Conservation (phyloP, 2,329 filamentous ascomycete genomes). For the Ascochyta clinopodiicola region DNA sequence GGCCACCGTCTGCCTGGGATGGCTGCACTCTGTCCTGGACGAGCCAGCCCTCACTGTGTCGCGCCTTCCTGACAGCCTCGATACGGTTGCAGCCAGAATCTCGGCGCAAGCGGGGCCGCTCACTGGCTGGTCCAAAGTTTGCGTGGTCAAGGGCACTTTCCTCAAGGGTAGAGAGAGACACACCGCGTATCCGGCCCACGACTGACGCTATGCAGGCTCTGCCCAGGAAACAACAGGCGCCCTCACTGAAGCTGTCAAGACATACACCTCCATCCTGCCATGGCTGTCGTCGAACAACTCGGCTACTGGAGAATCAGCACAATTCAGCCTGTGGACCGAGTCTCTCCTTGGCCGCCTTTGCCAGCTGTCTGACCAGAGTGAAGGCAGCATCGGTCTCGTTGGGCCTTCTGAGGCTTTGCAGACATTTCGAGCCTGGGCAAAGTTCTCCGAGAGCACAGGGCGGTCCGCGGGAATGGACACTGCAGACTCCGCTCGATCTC, state of each 20-base stretch:
- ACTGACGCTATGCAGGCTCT: conserved; percentile 47
- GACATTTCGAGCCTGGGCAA: conserved; percentile 68
- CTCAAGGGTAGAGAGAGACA: conserved; percentile 67
- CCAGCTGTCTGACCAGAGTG: conserved; percentile 68
- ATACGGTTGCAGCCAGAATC: conserved; percentile 32
- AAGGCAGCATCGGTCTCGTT: conserved; percentile 46
- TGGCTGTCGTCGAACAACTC: conserved; percentile 65
- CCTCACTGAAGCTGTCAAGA: conserved; percentile 65
- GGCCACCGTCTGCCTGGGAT: conserved; percentile 81
- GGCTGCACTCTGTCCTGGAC: conserved; percentile 80
- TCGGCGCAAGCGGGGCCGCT: conserved; percentile 49
- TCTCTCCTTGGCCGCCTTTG: conserved; percentile 77
- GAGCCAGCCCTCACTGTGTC: conserved; percentile 69
- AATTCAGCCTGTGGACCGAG: conserved; percentile 80
- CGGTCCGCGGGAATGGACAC: conserved; percentile 27
- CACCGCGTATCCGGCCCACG: conserved; percentile 24
- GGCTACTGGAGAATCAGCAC: conserved; percentile 55
- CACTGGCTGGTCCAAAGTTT: conserved; percentile 81
- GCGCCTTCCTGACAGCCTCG: conserved; percentile 69
- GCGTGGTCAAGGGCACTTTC: conserved; percentile 78
- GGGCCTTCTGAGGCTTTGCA: conserved; percentile 49
- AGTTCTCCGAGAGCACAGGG: conserved; percentile 64
- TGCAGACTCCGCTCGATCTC: conserved; percentile 35
- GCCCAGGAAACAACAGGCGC: conserved; percentile 54
- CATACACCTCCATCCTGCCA: conserved; percentile 70